Percentiles rank a stretch among this genome's conserved stretches.
These are phyloP conservation scores for Didymosphaeria variabile DNA, from an alignment of 2,329 filamentous ascomycete genomes.

Conservation along the genomic window DNA sequence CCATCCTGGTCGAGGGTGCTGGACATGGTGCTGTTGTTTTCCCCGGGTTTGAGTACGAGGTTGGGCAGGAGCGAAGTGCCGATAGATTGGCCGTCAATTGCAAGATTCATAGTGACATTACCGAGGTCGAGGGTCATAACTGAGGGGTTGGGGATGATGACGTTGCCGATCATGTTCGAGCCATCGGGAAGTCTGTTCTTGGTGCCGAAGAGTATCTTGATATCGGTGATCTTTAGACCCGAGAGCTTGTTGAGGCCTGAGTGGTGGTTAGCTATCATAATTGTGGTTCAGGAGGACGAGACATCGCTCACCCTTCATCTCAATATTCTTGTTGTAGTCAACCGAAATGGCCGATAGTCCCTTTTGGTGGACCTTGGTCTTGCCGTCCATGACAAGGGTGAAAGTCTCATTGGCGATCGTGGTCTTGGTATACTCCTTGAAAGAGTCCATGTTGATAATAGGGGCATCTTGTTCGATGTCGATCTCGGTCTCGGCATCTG, in stretches of 20 bases:
- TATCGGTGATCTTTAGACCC: slow-evolving; percentile 36
- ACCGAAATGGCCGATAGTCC: slow-evolving; percentile 60
- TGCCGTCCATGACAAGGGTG: slow-evolving; percentile 60
- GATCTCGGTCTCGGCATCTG: slow-evolving; percentile 53
- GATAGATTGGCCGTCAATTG: slow-evolving; percentile 60
- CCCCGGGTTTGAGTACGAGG: slow-evolving; percentile 66
- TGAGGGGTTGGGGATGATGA: slow-evolving; percentile 71
- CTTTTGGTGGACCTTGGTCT: slow-evolving; percentile 61
- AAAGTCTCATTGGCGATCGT: slow-evolving; percentile 61
- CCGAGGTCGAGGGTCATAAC: slow-evolving; percentile 72
- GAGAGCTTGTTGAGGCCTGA: slow-evolving; percentile 12
- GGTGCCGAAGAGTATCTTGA: slow-evolving; percentile 56
- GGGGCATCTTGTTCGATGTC: slow-evolving; percentile 56
- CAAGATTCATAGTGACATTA: slow-evolving; percentile 69
- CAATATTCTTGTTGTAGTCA: slow-evolving; percentile 65
- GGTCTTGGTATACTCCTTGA: slow-evolving; percentile 60
- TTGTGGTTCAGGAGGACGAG: neutral
- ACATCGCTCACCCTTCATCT: slow-evolving; percentile 61
- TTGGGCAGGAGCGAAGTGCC: slow-evolving; percentile 67
- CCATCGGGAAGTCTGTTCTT: slow-evolving; percentile 51
- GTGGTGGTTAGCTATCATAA: neutral
- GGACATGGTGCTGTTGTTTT: slow-evolving; percentile 64
- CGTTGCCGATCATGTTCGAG: slow-evolving; percentile 69
- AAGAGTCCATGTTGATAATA: slow-evolving; percentile 56
- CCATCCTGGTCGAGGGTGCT: slow-evolving; percentile 61